phyloP scores from a whole-genome alignment of 106 monocot genomes.

The Dendrobium nobile region DNA sequence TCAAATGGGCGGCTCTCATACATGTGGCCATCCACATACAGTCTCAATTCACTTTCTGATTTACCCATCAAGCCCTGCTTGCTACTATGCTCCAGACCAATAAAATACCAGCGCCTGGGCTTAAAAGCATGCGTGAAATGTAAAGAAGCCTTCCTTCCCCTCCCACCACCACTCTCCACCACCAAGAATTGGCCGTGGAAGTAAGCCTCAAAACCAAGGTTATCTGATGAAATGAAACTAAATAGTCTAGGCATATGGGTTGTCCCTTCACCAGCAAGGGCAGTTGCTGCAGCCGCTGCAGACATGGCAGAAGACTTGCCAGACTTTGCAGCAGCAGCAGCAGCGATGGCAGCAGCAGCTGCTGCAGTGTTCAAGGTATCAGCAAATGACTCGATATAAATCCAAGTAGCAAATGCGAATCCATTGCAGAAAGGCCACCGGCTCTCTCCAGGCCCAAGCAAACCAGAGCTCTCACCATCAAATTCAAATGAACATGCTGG shows the following conservation, averaged over 20 bases:
- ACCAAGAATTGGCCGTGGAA: slow-evolving; percentile 99
- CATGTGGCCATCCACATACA: slow-evolving; percentile 89
- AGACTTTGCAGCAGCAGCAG: slow-evolving; percentile 30
- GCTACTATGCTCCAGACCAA: slow-evolving; percentile 82
- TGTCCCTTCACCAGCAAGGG: slow-evolving; percentile 94
- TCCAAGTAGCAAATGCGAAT: slow-evolving; percentile 92
- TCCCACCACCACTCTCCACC: slow-evolving; percentile 73
- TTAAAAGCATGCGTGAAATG: slow-evolving; percentile 93
- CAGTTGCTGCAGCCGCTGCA: slow-evolving; percentile 88
- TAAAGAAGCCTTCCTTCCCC: slow-evolving; percentile 80
- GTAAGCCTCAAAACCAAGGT: slow-evolving; percentile 89
- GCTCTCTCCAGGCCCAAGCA: slow-evolving; percentile 91
- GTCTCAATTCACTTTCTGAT: slow-evolving; percentile 76
- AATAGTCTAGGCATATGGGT: slow-evolving; percentile 97
- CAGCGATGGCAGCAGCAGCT: slow-evolving; percentile 76
- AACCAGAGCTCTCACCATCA: slow-evolving; percentile 97
- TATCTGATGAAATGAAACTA: slow-evolving; percentile 92
- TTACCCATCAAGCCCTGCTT: slow-evolving; percentile 90
- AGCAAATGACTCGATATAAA: slow-evolving; percentile 92
- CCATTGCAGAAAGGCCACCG: slow-evolving; percentile 95
- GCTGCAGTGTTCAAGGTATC: slow-evolving; percentile 91
- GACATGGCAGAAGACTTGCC: slow-evolving; percentile 92
- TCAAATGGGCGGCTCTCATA: slow-evolving; percentile 91
- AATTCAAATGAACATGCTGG: slow-evolving; percentile 82
- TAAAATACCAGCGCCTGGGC: slow-evolving; percentile 83